phyloP scores from a whole-genome alignment of 2,329 filamentous ascomycete species.

The Exophiala phaeomuriformis region DNA sequence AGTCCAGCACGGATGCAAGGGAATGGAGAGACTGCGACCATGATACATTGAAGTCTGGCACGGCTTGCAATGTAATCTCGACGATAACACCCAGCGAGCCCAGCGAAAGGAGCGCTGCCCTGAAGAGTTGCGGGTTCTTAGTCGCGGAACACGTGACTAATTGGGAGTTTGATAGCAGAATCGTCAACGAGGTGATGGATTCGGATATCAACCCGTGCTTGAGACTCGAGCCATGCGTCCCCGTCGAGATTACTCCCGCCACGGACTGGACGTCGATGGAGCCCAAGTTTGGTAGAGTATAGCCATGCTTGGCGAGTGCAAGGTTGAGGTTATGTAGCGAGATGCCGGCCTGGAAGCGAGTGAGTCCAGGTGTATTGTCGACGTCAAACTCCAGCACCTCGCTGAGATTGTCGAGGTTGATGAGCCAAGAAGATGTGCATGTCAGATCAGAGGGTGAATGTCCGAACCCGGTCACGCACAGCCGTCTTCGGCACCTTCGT shows the following conservation, averaged over 20 bases:
- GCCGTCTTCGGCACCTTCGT: conserved; percentile 67
- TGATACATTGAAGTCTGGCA: conserved; percentile 71
- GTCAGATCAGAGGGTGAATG: conserved; percentile 91
- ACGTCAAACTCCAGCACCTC: conserved; percentile 56
- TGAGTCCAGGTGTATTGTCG: conserved; percentile 56
- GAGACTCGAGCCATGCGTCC: conserved; percentile 84
- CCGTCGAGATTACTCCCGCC: conserved; percentile 84
- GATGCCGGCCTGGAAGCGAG: conserved; percentile 83
- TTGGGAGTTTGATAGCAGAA: conserved; percentile 74
- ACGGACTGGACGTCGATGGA: conserved; percentile 94
- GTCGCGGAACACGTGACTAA: conserved; percentile 61
- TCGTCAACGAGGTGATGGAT: conserved; percentile 63
- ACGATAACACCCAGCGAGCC: conserved; percentile 86
- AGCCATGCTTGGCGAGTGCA: conserved; percentile 63
- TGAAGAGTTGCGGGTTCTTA: conserved; percentile 71
- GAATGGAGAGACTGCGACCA: conserved; percentile 76
- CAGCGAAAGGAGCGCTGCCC: conserved; percentile 76
- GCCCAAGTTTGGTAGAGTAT: conserved; percentile 85
- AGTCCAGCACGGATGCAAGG: conserved; percentile 59
- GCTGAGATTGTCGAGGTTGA: conserved; percentile 82
- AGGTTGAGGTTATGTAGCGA: conserved; percentile 66
- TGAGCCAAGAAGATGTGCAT: conserved; percentile 86
- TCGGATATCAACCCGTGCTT: conserved; percentile 78
- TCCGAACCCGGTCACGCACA: conserved; percentile 81
- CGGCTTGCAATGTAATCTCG: conserved; percentile 77